A percentile compares a stretch with the other conserved stretches of the same genome.
Conservation (phyloP, 2,329 filamentous ascomycete species). For the Madurella mycetomatis region DNA sequence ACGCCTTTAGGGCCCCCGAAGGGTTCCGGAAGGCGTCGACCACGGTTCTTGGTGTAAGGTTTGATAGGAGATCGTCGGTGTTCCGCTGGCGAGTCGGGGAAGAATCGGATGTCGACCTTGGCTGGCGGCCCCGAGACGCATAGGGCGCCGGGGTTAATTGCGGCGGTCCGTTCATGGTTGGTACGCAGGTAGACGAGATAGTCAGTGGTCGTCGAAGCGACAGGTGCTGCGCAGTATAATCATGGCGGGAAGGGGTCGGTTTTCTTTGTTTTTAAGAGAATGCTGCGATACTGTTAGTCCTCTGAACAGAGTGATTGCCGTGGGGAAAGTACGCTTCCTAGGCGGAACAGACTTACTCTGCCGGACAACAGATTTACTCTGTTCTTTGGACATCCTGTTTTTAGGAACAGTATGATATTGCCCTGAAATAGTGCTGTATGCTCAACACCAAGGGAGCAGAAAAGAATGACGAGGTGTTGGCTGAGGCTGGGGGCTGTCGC, state of each 20-base stretch:
- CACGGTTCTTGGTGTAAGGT: constrained; percentile 57
- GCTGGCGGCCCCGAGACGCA: constrained; percentile 36
- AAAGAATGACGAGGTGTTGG: constrained; percentile 13
- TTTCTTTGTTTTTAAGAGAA: too few species aligned
- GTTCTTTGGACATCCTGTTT: too few species aligned
- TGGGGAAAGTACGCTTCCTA: too few species aligned
- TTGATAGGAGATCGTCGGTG: constrained; percentile 56
- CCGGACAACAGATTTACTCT: too few species aligned
- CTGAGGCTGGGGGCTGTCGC: constrained; percentile 11
- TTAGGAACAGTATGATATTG: too few species aligned
- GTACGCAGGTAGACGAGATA: background rate
- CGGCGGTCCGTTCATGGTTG: constrained; percentile 36
- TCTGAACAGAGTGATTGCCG: too few species aligned
- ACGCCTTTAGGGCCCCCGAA: constrained; percentile 49
- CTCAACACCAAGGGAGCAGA: constrained; percentile 5
- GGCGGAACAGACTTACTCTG: too few species aligned
- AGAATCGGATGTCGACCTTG: constrained; percentile 39
- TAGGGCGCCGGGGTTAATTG: constrained; percentile 33
- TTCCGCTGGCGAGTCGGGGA: constrained; percentile 41
- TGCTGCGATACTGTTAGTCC: too few species aligned
- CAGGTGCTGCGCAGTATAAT: constrained; percentile 21
- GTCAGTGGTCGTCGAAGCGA: constrained; percentile 8
- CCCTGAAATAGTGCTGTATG: too few species aligned
- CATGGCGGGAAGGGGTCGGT: too few species aligned
- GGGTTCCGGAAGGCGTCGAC: constrained; percentile 56